Base-by-base conservation (phyloP, 352 stramenopile species). In the Globisporangium abappressorium region DNA sequence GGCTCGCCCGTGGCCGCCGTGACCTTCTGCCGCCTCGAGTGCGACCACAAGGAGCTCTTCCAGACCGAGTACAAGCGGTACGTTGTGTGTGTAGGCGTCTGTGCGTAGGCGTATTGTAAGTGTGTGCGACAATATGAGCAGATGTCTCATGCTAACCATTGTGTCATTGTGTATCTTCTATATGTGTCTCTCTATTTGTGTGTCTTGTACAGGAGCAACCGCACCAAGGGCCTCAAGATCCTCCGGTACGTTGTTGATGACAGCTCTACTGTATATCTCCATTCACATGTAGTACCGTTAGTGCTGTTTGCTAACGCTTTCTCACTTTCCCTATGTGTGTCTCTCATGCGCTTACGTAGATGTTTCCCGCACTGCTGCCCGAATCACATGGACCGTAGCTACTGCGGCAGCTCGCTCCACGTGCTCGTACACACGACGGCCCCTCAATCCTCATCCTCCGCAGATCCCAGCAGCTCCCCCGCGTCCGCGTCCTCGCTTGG, bases 211-310 rank as follows among this genome's bases (percentile, higher is more conserved):
- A 87, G 80, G 65, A 89, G 81, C 72, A 91, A 91, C 36, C 79
- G 82, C 68, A 92, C 84, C 53, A 92, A 90, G 49, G 82, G 84
- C 0, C 73, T 90, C 47, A 90, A 92, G 68, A 90, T 92, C 60
- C 72, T 90, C 14, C 77, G 82, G 71, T 81, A 65, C 12, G 34
- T 51, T 43, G 36, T 5, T 5, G 36, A 22, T 18, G 18, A 51
- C 8, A 22, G 7, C 18, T 66, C n/a, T 5, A 46, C 15, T 46
- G 38, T 62, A 26, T 2, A 18, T 3, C 18, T 24, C 28, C 28
- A 6, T 54, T 20, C 9, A 4, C 22, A 6, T 51, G 43, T 5
- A 51, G 43, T n/a, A n/a, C 6, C 43, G 11, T 51, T 51, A n/a
- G 43, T 30, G n/a, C 24, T 30, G 30, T 46, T 65, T 51, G 66